Percentiles rank a stretch among this genome's conserved stretches.
These are phyloP conservation scores for Podaxis carcinomalis DNA, from an alignment of 768 basidiomycete genomes.

Conservation along the genomic window DNA sequence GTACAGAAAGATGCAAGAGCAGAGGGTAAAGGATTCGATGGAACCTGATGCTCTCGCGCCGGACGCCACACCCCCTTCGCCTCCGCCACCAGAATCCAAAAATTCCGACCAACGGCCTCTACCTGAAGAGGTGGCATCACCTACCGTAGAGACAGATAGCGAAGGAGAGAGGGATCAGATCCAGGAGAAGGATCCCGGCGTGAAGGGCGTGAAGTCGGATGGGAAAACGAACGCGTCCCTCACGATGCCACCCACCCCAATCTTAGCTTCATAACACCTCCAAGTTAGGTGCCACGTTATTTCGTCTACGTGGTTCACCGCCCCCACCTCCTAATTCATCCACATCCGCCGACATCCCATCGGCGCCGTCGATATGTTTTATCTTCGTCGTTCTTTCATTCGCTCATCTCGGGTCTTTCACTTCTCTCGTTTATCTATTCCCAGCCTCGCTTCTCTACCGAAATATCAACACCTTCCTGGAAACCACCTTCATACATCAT, in stretches of 20 bases:
- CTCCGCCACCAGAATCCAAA: background rate
- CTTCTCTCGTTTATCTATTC: no score
- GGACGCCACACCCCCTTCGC: background rate
- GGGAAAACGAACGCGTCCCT: background rate
- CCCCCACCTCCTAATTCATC: no score
- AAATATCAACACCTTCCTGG: no score
- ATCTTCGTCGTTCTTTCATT: no score
- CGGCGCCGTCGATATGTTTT: no score
- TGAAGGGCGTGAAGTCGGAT: background rate
- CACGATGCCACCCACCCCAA: background rate
- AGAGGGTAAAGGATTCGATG: background rate
- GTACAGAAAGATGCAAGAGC: background rate
- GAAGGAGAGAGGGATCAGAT: background rate
- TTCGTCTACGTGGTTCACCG: background rate
- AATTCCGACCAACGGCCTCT: background rate
- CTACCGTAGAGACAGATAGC: background rate
- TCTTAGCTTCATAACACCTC: background rate
- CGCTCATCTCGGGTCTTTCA: no score
- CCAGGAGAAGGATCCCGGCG: background rate
- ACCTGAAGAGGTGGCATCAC: background rate
- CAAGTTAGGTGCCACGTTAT: background rate
- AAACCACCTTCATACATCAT: no score
- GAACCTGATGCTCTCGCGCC: background rate
- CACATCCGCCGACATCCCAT: no score
- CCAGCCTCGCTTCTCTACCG: no score